phyloP scores from a whole-genome alignment of 2,329 filamentous ascomycete species.

The Hymenoscyphus occultus region DNA sequence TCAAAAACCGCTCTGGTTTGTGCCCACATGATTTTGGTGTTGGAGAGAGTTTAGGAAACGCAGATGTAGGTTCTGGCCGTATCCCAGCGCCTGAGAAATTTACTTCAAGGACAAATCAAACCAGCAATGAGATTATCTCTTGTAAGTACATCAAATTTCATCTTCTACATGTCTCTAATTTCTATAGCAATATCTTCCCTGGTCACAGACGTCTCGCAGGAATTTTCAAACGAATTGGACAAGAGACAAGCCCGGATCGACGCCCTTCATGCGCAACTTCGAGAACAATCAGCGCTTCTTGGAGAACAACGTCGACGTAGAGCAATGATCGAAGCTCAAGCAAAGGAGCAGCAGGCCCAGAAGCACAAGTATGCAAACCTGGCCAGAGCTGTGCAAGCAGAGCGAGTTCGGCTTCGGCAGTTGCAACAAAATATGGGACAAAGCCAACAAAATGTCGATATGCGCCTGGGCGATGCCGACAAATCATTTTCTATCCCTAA shows the following conservation, averaged over 20 bases:
- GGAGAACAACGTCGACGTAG: conserved; percentile 73
- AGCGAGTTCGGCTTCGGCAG: conserved; percentile 54
- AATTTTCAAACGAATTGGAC: conserved; percentile 77
- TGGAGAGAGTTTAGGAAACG: conserved; percentile 55
- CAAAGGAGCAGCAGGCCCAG: conserved; percentile 61
- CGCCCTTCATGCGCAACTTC: conserved; percentile 74
- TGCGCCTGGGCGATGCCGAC: conserved; percentile 40
- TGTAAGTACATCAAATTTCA: conserved; percentile 54
- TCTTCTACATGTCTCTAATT: conserved; percentile 31
- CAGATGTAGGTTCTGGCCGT: conserved; percentile 43
- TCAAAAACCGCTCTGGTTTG: conserved; percentile 85
- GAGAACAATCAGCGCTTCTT: conserved; percentile 74
- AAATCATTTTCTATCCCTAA: conserved; percentile 29
- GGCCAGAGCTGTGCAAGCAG: conserved; percentile 67
- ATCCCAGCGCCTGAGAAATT: conserved; percentile 47
- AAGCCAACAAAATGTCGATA: conserved; percentile 52
- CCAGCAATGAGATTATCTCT: conserved; percentile 73
- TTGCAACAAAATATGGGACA: conserved; percentile 48
- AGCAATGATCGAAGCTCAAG: conserved; percentile 65
- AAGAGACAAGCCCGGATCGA: conserved; percentile 83
- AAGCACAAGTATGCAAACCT: conserved; percentile 76
- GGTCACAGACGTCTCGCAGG: conserved; percentile 71
- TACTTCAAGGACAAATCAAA: conserved; percentile 56
- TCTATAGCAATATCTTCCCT: conserved; percentile 74
- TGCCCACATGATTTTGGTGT: conserved; percentile 94